Percentiles rank a stretch among this genome's conserved stretches.
These are phyloP conservation scores for Cinnamomum micranthum DNA, from an alignment of 164 flowering plant genomes.

Conservation along the genomic window DNA sequence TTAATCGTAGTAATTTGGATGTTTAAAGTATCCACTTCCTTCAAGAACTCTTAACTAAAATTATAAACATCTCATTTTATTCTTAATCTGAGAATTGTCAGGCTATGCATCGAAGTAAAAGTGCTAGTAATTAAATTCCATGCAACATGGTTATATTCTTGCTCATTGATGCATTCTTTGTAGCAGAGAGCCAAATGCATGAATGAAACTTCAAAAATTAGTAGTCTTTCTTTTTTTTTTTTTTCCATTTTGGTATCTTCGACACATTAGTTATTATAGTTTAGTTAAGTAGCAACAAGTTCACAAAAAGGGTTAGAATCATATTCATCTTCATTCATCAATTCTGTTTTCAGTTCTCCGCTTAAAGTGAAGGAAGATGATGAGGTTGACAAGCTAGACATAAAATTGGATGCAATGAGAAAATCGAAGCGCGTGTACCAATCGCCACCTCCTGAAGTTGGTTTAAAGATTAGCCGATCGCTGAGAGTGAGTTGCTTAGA, in stretches of 20 bases:
- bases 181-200: not conserved
- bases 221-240: not conserved
- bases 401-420: slow-evolving; percentile 56
- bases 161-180: not conserved
- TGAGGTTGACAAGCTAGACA: slow-evolving; percentile 83
- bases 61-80: too few species aligned
- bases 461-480: slow-evolving; percentile 86
- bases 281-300: not conserved
- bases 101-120: too few species aligned
- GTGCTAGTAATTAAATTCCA: too few species aligned
- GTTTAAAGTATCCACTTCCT: too few species aligned
- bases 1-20: too few species aligned
- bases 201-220: not conserved
- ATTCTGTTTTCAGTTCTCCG: slow-evolving; percentile 59
- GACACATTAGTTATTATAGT: not conserved
- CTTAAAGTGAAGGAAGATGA: slow-evolving; percentile 92
- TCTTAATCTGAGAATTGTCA: too few species aligned
- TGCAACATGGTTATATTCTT: too few species aligned
- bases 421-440: slow-evolving; percentile 78
- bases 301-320: not conserved
- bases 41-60: too few species aligned
- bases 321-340: slow-evolving; percentile 2
- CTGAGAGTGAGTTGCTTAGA: slow-evolving; percentile 56
- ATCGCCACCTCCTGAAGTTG: slow-evolving; percentile 79
- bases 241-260: not conserved